These are phyloP conservation scores for Macrolepiota fuliginosa DNA, from an alignment of 768 basidiomycete species.

Conservation along the genomic window DNA sequence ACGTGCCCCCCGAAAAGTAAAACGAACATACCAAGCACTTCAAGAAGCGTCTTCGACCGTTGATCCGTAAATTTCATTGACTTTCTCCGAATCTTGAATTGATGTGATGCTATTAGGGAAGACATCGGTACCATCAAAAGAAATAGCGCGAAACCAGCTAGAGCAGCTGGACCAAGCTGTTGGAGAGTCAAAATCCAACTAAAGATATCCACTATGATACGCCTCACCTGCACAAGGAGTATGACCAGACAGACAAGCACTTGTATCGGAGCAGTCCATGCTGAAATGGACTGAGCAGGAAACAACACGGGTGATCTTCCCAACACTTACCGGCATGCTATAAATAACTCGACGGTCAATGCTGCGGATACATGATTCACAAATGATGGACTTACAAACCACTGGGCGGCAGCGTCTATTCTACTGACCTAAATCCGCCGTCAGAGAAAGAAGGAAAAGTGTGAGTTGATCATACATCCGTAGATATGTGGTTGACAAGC, in stretches of 20 bases:
- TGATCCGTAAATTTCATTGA: constrained; percentile 64
- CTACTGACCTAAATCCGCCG: constrained; percentile 42
- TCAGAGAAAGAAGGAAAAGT: neutral
- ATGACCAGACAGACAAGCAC: constrained; percentile 57
- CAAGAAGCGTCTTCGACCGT: constrained; percentile 61
- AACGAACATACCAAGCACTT: constrained; percentile 47
- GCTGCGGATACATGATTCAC: neutral
- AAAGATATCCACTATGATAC: neutral
- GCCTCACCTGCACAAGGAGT: constrained; percentile 50
- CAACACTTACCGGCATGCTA: constrained; percentile 38
- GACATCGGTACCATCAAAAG: constrained; percentile 61
- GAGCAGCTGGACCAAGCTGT: constrained; percentile 66
- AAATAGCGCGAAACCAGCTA: constrained; percentile 70
- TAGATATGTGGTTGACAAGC: constrained; percentile 60
- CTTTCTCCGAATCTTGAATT: constrained; percentile 48
- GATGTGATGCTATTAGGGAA: constrained; percentile 58
- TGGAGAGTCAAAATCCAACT: neutral
- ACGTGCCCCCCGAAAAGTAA: neutral
- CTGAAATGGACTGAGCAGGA: constrained; percentile 20
- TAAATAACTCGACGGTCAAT: neutral
- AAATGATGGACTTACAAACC: constrained; percentile 53
- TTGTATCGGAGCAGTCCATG: constrained; percentile 71
- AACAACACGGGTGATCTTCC: constrained; percentile 5
- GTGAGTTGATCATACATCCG: constrained; percentile 47
- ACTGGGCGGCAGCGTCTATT: constrained; percentile 62